Evolutionary conservation across 768 basidiomycete species (phyloP), one percentile per base, ranked within the genome.

Genomic region (Kwoniella heveanensis): DNA sequence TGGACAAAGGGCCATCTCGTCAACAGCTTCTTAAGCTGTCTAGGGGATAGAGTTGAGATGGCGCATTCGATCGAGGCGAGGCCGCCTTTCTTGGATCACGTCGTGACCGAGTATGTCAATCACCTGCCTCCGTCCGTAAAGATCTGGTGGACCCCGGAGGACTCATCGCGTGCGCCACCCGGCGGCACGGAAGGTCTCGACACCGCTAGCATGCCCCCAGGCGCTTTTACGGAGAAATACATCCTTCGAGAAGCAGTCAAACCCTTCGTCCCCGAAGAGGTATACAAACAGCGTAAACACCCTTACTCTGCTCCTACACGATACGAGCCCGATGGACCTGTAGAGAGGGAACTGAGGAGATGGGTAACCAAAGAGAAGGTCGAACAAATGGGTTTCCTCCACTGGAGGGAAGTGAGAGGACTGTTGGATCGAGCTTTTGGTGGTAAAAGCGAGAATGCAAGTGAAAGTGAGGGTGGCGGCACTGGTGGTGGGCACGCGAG

Each of bases 31-130:
- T 68, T 77, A 36, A 66, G 68, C 32, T 71, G 67, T 27, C 62
- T 77, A 17, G 76, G 76, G 29, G 76, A 77, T 48, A 61, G 76
- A 22, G 67, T 68, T 15, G 76, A 77, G 64, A 77, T 77, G 76
- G 71, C 68, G 12, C 72, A 76, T 48, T 71, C 70, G 12, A 64
- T 77, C 47, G 76, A 77, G 57, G 74, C 70, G 15, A 44, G 76
- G 4, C 65, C 71, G 27, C 74, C 74, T 13, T 77, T 77, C 68
- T 54, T 77, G 27, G 76, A 77, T 54, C 65, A 72, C 29, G 29
- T 60, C 21, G 32, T 77, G 0, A 71, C 71, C 7, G 76, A 77
- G n/a, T 77, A 73, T 46, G 62, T 70, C 56, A 73, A 66, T 56
- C 30, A 44, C 17, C 39, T 70, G 10, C 68, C 68, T 4, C 65